These are phyloP conservation scores for Fusarium caatingaense DNA, from an alignment of 2,329 filamentous ascomycete species.

Conservation along the genomic window DNA sequence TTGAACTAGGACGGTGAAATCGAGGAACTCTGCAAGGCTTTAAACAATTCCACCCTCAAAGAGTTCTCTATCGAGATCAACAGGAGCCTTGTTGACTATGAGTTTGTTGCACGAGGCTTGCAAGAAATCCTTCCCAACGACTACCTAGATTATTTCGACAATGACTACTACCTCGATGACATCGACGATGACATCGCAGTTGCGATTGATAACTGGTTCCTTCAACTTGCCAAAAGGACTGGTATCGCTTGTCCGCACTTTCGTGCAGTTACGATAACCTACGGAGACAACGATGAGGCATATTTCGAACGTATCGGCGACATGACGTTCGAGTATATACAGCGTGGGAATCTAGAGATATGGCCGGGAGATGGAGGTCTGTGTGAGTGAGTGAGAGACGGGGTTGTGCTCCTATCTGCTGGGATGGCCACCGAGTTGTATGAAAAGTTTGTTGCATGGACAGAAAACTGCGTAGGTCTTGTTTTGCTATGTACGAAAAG, in stretches of 20 bases:
- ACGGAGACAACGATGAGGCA: too few species aligned
- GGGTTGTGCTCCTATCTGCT: neutral
- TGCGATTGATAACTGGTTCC: neutral
- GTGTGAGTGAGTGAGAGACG: neutral
- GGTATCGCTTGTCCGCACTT: neutral
- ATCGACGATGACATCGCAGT: fast-evolving
- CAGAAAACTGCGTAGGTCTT: too few species aligned
- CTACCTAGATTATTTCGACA: neutral
- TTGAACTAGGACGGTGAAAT: neutral
- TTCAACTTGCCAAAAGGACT: neutral
- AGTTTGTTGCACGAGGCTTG: neutral
- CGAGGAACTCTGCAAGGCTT: neutral
- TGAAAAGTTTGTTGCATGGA: too few species aligned
- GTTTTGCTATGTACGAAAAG: too few species aligned
- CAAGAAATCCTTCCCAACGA: neutral
- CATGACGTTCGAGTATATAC: neutral
- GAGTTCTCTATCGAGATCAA: neutral
- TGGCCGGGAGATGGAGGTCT: neutral
- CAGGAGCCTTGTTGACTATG: neutral
- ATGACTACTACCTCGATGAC: neutral
- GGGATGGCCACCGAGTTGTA: neutral
- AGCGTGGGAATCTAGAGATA: neutral
- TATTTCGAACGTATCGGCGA: neutral
- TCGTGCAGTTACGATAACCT: too few species aligned
- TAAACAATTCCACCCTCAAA: neutral